Evolutionary conservation across 225 moss, liverwort and hornwort species (phyloP), one percentile per base, ranked within the genome.

Genomic region (Straminergon stramineum): DNA sequence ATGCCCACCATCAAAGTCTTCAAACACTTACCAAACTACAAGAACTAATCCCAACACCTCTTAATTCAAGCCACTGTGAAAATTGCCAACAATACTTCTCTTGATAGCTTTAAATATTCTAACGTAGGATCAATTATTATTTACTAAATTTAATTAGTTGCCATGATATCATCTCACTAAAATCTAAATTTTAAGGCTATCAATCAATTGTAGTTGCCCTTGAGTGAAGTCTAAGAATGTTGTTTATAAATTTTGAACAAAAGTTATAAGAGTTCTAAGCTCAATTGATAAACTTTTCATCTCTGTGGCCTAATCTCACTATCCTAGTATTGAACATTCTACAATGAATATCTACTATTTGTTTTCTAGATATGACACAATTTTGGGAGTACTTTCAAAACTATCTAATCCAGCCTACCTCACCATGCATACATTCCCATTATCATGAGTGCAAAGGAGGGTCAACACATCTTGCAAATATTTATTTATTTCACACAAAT

Each of bases 381-480:
- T 26, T 41, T 71, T n/a, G 8, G 14, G 2, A 26, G 26, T 7
- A 26, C 1, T 15, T 5, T 71, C 41, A 26, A 41, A 71, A 71
- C 15, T 27, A 41, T 15, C 15, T 70, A 70, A 24, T 41, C 2
- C 2, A 39, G 1, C 8, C 71, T 71, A 26, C 15, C 3, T 41
- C 27, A 15, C 15, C 3, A 26, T 71, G 13, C 41, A 8, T 39
- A 41, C 8, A 41, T 4, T 26, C 9, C 26, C 15, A 41, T 0
- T 71, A 41, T 3, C 3, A 2, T 41, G 8, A 41, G 1, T 26
- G 26, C 1, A 1, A 5, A 26, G 2, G 5, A 26, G 1, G 15
- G 9, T 26, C 71, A 26, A 26, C 1, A 71, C 5, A 15, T 71
- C 71, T 71, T 71, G 9, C 11, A 35, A 67, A 37, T 20, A 67